Base-by-base conservation (phyloP, 768 basidiomycete genomes). In the Mycena kentingensis region DNA sequence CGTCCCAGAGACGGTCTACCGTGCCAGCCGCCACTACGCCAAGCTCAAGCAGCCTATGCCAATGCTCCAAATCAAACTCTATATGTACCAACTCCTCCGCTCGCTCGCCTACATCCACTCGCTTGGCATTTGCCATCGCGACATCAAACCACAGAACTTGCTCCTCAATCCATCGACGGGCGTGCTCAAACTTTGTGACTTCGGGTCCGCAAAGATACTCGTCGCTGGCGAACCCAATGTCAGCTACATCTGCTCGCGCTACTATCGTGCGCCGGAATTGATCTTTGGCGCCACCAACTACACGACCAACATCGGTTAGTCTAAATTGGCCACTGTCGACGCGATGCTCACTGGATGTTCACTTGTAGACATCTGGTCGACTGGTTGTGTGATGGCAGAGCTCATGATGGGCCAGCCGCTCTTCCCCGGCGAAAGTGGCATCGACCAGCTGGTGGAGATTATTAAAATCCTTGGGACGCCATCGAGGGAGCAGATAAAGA, bases 1-100 rank as follows among this genome's bases (percentile, higher is more conserved):
- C 73, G 94, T 99, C 45, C 97, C 97, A 34, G 97, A 98, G 77
- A 99, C 97, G 15, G 97, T 99, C 51, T 98, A 98, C 76, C 93
- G 96, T 65, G 97, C 96, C 24, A 96, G 93, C 67, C 87, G 96
- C 66, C 96, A 98, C 76, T 99, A 98, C 71, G 91, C 95, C 62
- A 98, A 98, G 75, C 90, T 99, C 74, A 99, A 99, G 79, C 97
- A 99, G 70, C 91, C 93, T 54, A 99, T 99, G 97, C 97, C 97
- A 26, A 98, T 94, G 86, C 84, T 97, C 46, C 97, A 98, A 77
- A 95, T 99, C 80, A 98, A 98, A 78, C 75, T 99, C 66, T 99
- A 99, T 80, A 98, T 98, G 95, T 97, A 98, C 74, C 93, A 99
- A 74, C 90, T 99, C 63, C 79, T 99, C 60, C 93, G 97, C 55